Evolutionary conservation across 208 protist species (phyloP), one percentile per base, ranked within the genome.

Genomic region (Sergeia podlipaevii): DNA sequence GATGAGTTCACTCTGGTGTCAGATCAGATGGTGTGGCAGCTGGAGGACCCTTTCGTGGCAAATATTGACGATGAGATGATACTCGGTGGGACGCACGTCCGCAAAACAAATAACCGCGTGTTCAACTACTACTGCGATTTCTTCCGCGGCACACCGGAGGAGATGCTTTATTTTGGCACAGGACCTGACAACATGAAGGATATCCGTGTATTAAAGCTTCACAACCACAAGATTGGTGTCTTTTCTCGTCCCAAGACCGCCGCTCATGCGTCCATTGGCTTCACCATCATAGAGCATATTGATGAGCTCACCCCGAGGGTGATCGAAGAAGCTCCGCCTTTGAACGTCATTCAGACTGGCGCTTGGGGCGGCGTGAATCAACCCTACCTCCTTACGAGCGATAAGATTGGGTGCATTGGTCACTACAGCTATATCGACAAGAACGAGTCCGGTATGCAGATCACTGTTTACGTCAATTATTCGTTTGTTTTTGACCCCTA

Each of bases 291-390:
- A 30, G 51, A 78, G 38, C 50, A 38, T 39, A 27, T 78, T 24
- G 52, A 74, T 6, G 65, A 78, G 13, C 48, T 78, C 10, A 66
- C 32, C 1, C 49, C 30, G 6, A 43, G 66, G 51, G 54, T 67
- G 20, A 46, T 78, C 15, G 26, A 38, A 4, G 56, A 56, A 29
- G 71, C 60, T 3, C 6, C 54, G 42, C 71, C 65, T 2, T 59
- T 73, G 7, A 55, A 73, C 41, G 49, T 78, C 13, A 44, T 74
- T 5, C 59, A 67, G 29, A 26, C 48, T 8, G 65, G 45, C 18
- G 51, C 59, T 7, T 78, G 71, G 71, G 71, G 71, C 28, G 65
- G 71, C 27, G 71, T 78, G 23, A 74, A 74, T 33, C 71, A 78
- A 51, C 42, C 71, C 7, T 78, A 74, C 47, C 47, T 78, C 28